Base-by-base conservation (phyloP, 1,284 basidiomycete genomes). In the Marasmius tenuissimus region DNA sequence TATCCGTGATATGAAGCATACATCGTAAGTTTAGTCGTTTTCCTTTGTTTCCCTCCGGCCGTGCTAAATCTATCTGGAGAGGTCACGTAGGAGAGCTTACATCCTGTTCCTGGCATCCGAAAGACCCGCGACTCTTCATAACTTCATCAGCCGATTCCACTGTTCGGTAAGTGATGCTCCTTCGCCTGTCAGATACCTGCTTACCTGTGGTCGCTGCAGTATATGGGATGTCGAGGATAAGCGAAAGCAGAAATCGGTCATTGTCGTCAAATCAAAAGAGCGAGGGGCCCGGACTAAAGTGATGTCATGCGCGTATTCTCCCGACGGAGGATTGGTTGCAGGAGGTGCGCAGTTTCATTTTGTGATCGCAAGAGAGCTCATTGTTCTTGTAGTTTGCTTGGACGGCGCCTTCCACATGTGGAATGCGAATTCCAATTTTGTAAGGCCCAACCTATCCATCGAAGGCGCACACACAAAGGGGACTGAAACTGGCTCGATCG, bases 1-100 rank as follows among this genome's bases (percentile, higher is more conserved):
- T 73, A 92, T 99, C 69, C 89, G 97, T 59, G 97, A 99, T 76
- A 97, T 99, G 94, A 94, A 95, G 75, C 91, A 98, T 71, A 99
- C 97, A 62, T 83, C 86, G 94, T 95, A 68, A 67, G 88, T 79
- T 37, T 57, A 14, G 12, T 10, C 52, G 34, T 50, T 61, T 58
- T 50, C 58, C 39, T n/a, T 53, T 45, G 62, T 51, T 16, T 42
- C 40, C 48, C 56, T 16, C 55, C 51, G 11, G 47, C 50, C 38
- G 47, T 55, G 42, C 37, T 58, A 39, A 42, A 50, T n/a, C 22
- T 57, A 67, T 59, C 1, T 20, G 42, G 18, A 97, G 95, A 52
- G 97, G 97, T 1, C 97, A 99, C 75, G 96, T 98, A 55, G 90
- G 92, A 45, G 96, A 97, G 72, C 74, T 99, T 66, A 92, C 92